Base-by-base conservation (phyloP, 1,139 yeast species). In the Scheffersomyces cryptocercus region DNA sequence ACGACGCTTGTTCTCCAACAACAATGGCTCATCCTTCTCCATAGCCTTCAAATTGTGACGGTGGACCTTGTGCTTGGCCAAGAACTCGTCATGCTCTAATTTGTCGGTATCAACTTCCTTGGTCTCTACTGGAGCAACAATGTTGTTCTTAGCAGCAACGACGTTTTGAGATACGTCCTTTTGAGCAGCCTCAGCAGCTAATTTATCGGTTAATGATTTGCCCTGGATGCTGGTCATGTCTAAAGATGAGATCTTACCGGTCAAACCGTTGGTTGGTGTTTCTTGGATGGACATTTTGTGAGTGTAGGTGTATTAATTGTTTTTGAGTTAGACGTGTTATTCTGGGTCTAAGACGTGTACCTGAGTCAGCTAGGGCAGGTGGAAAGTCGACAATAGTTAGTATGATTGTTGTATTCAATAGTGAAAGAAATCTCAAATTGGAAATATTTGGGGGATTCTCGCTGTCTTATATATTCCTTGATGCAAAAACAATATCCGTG, bases 21-120 rank as follows among this genome's bases (percentile, higher is more conserved):
- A 80, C 59, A 93, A 71, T 3, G 97, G 97, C 76, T 93, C 99
- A 46, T 88, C 88, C 67, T 81, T 81, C 75, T 93, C 97, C 58
- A 79, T 56, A 50, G 74, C 89, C 73, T 85, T 85, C 58, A 90
- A 73, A 52, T 78, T 53, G 58, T 81, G 85, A 73, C 95, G 85
- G 63, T 83, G 90, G 36, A 77, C 82, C 56, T 70, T 77, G 69
- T 85, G 91, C 51, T 73, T 67, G 39, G 65, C 63, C 62, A 85
- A 70, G 66, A 85, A 86, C 41, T 69, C 67, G 46, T 68, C 53
- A 65, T 86, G 95, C 46, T 60, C 58, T 12, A 38, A 43, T 28
- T 51, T 56, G 13, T 57, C 58, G 41, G 59, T 65, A 39, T 55
- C 46, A 28, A 45, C 41, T 6, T 38, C 35, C 41, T 54, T 49